Base-by-base conservation (phyloP, 2,329 filamentous ascomycete genomes). In the Aureobasidium musti region DNA sequence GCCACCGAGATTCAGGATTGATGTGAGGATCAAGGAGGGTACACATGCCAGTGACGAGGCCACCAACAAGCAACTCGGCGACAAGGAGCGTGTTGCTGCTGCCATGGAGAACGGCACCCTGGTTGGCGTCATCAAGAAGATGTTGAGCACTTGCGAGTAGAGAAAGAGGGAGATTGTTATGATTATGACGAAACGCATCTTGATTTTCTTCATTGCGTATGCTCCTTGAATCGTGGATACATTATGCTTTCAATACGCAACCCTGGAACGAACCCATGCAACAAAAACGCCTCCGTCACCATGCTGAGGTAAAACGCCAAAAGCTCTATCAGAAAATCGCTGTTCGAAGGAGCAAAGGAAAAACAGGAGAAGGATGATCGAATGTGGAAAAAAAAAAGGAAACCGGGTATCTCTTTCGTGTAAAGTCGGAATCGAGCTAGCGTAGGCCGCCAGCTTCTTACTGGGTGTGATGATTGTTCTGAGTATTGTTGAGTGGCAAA, bases 11-110 rank as follows among this genome's bases (percentile, higher is more conserved):
- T 99, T 95, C 77, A 87, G 95, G 43, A 86, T 98, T 60, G 93
- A 98, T 77, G 92, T 98, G 53, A 87, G 89, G 72, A 96, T 97
- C 78, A 97, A 98, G 78, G 90, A 96, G 79, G 94, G 93, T 69
- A 95, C 92, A n/a, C 95, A 98, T 77, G 91, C 88, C 70, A 96
- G 96, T 68, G 94, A 92, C 53, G 92, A 97, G 69, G 92, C 97
- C 77, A 92, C 97, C 63, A 97, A 96, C 80, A 97, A 97, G 82
- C 95, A 99, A 79, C 82, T 99, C 50, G 91, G 88, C 39, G 95
- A 99, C 80, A 99, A 98, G 82, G 95, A 99, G 81, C 84, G 95
- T 68, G 95, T 99, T 52, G 93, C 94, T 1, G 95, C 95, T 11
- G 95, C 95, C 7, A 81, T 97, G 72, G 95, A 98, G 79, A 99